These are phyloP conservation scores for Solanum gandarillasii DNA, from an alignment of 257 asterid species.

Conservation along the genomic window DNA sequence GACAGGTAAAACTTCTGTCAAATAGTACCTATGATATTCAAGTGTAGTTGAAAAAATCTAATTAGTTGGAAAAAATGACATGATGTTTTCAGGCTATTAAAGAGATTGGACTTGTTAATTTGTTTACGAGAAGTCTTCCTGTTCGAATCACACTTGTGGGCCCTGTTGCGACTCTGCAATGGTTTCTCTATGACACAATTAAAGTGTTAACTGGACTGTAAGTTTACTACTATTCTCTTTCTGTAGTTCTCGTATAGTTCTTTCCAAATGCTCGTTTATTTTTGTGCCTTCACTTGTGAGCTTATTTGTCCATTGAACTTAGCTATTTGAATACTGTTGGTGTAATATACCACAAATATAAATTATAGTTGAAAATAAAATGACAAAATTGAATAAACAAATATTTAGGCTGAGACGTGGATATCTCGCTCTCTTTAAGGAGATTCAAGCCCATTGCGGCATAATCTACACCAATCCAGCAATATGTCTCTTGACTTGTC, in stretches of 20 bases:
- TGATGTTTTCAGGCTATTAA: conserved; percentile 20
- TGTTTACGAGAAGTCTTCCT: conserved; percentile 38
- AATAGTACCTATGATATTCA: not conserved
- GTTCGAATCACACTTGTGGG: conserved; percentile 28
- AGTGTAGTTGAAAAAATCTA: not conserved
- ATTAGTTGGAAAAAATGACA: not conserved
- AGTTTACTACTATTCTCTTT: not conserved
- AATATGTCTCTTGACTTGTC: too few relatives aligned
- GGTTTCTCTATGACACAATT: conserved; percentile 32
- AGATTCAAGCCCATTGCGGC: too few relatives aligned
- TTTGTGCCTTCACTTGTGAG: not conserved
- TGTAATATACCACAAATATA: too few relatives aligned
- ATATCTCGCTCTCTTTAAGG: too few relatives aligned
- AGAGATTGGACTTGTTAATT: conserved; percentile 23
- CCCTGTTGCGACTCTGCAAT: conserved; percentile 31
- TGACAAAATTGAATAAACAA: too few relatives aligned
- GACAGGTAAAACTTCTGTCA: conserved; percentile 6
- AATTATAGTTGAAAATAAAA: too few relatives aligned
- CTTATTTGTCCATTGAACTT: not conserved
- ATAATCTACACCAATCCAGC: too few relatives aligned
- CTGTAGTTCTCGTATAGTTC: not conserved
- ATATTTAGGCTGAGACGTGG: too few relatives aligned
- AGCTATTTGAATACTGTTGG: not conserved
- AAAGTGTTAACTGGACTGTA: conserved; percentile 33
- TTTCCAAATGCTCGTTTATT: not conserved